phyloP scores from a whole-genome alignment of 2,329 filamentous ascomycete species.

The Exutisphaerella laricina region DNA sequence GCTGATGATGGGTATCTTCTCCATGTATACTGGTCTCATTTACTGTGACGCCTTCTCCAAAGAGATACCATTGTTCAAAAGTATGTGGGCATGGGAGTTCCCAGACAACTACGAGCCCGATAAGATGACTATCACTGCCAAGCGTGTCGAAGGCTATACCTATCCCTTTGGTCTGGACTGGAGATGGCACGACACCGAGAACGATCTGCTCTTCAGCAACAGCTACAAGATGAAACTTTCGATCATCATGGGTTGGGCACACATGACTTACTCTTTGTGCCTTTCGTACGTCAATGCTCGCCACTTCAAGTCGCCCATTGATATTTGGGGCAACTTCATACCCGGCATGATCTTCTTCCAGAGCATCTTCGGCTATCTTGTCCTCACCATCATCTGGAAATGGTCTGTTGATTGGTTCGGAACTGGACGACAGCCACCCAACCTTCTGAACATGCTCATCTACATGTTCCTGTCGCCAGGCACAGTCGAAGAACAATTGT shows the following conservation, averaged over 20 bases:
- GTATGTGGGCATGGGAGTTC: slow-evolving; percentile 82
- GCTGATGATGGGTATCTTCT: slow-evolving; percentile 95
- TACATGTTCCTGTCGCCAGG: slow-evolving; percentile 98
- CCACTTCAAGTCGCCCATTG: slow-evolving; percentile 90
- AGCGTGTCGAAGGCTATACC: slow-evolving; percentile 64
- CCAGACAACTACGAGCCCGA: slow-evolving; percentile 46
- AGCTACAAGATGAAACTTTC: slow-evolving; percentile 99
- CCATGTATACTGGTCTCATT: slow-evolving; percentile 91
- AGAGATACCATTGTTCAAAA: slow-evolving; percentile 80
- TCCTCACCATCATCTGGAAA: slow-evolving; percentile 93
- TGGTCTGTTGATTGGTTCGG: slow-evolving; percentile 86
- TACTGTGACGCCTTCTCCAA: slow-evolving; percentile 98
- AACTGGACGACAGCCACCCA: slow-evolving; percentile 64
- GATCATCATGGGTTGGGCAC: slow-evolving; percentile 92
- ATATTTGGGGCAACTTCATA: slow-evolving; percentile 96
- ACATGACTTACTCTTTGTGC: slow-evolving; percentile 98
- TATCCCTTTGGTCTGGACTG: slow-evolving; percentile 96
- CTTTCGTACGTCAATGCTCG: slow-evolving; percentile 88
- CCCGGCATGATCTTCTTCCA: slow-evolving; percentile 99
- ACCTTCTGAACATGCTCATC: slow-evolving; percentile 96
- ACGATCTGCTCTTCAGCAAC: slow-evolving; percentile 92
- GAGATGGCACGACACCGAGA: slow-evolving; percentile 95
- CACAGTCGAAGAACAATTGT: slow-evolving; percentile 66
- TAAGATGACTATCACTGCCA: slow-evolving; percentile 55
- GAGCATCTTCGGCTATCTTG: slow-evolving; percentile 94